Evolutionary conservation across 345 rosid species (phyloP).

Genomic region (Sapria himalayana): DNA sequence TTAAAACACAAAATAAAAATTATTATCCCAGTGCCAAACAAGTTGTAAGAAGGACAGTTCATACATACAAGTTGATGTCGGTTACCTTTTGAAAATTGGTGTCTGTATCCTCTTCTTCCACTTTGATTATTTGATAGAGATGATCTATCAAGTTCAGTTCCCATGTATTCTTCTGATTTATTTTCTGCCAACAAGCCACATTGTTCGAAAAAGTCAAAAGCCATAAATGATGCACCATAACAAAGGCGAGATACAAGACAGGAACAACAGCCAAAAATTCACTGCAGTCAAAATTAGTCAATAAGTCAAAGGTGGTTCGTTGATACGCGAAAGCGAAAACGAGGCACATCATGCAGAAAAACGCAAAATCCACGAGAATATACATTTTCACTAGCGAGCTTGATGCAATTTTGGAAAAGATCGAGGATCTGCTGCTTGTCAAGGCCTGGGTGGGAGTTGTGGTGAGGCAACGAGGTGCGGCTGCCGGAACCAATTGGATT

Average conservation of each 20-base stretch:
- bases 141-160: constrained; percentile 71
- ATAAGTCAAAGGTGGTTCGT: too few relatives aligned
- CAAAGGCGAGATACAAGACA: neutral
- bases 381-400: constrained; percentile 88
- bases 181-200: constrained; percentile 29
- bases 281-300: too few relatives aligned
- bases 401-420: constrained; percentile 74
- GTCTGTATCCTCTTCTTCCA: constrained; percentile 73
- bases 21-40: too few relatives aligned
- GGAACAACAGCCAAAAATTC: neutral
- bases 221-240: neutral
- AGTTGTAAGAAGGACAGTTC: too few relatives aligned
- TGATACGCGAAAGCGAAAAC: too few relatives aligned
- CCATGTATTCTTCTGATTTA: constrained; percentile 85
- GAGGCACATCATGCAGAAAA: too few relatives aligned
- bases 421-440: constrained; percentile 68
- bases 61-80: too few relatives aligned
- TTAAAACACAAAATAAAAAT: too few relatives aligned
- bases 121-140: constrained; percentile 66
- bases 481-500: constrained; percentile 20
- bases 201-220: neutral
- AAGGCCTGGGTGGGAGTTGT: constrained; percentile 33
- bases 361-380: too few relatives aligned
- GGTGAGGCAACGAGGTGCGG: constrained; percentile 9
- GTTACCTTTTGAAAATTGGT: constrained; percentile 96